phyloP scores from a whole-genome alignment of 2,329 filamentous ascomycete species.

The Aspergillus neotritici region DNA sequence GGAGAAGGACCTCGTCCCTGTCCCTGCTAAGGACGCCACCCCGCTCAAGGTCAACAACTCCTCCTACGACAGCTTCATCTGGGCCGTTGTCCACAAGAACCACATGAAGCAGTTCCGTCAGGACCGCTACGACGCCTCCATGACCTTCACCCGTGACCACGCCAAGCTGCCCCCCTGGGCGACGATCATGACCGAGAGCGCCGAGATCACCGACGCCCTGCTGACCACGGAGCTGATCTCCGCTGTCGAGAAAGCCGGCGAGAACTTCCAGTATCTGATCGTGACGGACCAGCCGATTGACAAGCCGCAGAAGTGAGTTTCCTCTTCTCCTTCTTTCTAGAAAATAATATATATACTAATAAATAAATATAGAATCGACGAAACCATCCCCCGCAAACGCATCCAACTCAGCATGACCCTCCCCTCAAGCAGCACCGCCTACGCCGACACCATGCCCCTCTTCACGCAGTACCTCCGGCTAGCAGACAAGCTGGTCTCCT shows the following conservation, averaged over 20 bases:
- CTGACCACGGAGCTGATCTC: conserved; percentile 82
- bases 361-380: conserved; percentile 61
- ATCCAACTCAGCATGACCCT: conserved; percentile 69
- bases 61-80: conserved; percentile 84
- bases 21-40: conserved; percentile 58
- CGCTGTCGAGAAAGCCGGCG: conserved; percentile 71
- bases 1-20: conserved; percentile 71
- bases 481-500: conserved; percentile 71
- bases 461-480: conserved; percentile 78
- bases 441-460: conserved; percentile 63
- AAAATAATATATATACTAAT: neutral
- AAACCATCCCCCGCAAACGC: conserved; percentile 79
- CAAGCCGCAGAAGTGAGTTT: conserved; percentile 71
- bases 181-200: conserved; percentile 94
- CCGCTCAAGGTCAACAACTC: conserved; percentile 48
- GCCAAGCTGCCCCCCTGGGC: conserved; percentile 82
- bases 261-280: conserved; percentile 78
- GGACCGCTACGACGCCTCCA: conserved; percentile 87
- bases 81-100: conserved; percentile 92
- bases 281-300: conserved; percentile 84
- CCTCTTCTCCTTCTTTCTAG: neutral
- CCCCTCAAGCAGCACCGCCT: conserved; percentile 57
- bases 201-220: conserved; percentile 82
- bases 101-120: conserved; percentile 84
- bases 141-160: conserved; percentile 90